Evolutionary conservation across 148 eudicot genomes (phyloP), one percentile per base, ranked within the genome.

Genomic region (Spergularia marina): DNA sequence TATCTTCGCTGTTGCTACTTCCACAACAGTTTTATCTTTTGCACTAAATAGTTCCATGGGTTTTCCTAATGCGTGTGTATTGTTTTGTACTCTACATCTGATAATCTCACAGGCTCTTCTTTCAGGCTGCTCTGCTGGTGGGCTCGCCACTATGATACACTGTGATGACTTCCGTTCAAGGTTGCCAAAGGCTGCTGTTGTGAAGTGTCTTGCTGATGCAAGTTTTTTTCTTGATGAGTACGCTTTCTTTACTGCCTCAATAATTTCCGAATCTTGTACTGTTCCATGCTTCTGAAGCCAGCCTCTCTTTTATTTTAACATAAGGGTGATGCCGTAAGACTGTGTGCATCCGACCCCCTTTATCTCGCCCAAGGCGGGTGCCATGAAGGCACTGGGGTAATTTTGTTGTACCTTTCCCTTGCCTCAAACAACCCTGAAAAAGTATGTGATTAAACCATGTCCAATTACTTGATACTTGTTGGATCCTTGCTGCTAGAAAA

Each of bases 121-220:
- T 85, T 86, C 98, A 80, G 98, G 98, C 80, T 94, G 98, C 88
- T 94, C 98, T 77, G 98, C 98, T 75, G 98, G 98, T 79, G 98
- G 93, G 78, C 87, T 94, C 81, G 97, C 97, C 72, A 87, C 91
- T 73, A 89, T 94, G 83, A 84, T 94, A 75, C 98, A 94, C 81
- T 94, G 98, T 82, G 97, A 94, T 79, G 84, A 82, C 74, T 91
- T 94, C 74, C 88, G 86, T 49, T 78, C 71, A 56, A 78, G 83
- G 80, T 78, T 94, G 77, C 95, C 96, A 34, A 85, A 82, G 82
- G 78, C 76, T 77, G 86, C 88, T 73, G 78, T 44, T 77, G 96
- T 94, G 78, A 94, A 90, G 87, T 94, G 98, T 86, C 97, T 94
- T 66, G 90, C 92, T 40, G 98, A 94, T 84, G 97, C 89, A 72